phyloP scores from a whole-genome alignment of 2,329 filamentous ascomycete genomes.

The Acephala macrosclerotiorum region DNA sequence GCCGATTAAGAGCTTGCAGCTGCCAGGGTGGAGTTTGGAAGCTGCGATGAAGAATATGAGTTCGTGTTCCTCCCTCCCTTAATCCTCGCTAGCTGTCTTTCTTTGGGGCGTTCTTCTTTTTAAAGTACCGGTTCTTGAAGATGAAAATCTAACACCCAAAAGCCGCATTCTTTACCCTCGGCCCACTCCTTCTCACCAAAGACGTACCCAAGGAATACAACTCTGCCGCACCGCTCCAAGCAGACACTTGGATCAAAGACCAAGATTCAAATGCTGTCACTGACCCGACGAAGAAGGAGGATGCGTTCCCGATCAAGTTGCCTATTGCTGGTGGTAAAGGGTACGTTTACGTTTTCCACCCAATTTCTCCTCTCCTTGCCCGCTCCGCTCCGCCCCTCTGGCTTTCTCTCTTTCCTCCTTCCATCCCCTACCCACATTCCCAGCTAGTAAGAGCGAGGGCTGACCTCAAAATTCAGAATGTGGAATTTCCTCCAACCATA shows the following conservation, averaged over 20 bases:
- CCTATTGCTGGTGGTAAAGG: conserved; percentile 24
- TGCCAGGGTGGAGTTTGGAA: conserved; percentile 16
- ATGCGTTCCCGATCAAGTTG: conserved; percentile 13
- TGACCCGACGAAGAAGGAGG: neutral
- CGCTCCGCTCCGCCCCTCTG: too few relatives aligned
- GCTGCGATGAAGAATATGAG: conserved; percentile 19
- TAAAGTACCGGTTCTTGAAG: neutral
- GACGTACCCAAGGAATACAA: conserved; percentile 20
- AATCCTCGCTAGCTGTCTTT: neutral
- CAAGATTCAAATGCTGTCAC: neutral
- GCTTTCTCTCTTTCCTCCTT: too few relatives aligned
- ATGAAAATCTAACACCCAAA: neutral
- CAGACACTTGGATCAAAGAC: conserved; percentile 12
- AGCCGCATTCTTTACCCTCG: conserved; percentile 24
- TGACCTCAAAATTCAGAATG: neutral
- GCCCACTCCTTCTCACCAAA: conserved; percentile 20
- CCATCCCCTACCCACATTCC: too few relatives aligned
- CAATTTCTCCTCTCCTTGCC: too few relatives aligned
- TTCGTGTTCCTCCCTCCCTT: neutral
- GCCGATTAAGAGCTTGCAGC: conserved; percentile 14
- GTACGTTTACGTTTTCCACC: neutral
- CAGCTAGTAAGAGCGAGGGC: too few relatives aligned
- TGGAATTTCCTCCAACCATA: conserved; percentile 28
- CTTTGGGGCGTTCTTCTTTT: neutral
- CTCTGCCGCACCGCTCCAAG: neutral